These are phyloP conservation scores for Saprolegnia diclina DNA, from an alignment of 352 stramenopile genomes.

Conservation along the genomic window DNA sequence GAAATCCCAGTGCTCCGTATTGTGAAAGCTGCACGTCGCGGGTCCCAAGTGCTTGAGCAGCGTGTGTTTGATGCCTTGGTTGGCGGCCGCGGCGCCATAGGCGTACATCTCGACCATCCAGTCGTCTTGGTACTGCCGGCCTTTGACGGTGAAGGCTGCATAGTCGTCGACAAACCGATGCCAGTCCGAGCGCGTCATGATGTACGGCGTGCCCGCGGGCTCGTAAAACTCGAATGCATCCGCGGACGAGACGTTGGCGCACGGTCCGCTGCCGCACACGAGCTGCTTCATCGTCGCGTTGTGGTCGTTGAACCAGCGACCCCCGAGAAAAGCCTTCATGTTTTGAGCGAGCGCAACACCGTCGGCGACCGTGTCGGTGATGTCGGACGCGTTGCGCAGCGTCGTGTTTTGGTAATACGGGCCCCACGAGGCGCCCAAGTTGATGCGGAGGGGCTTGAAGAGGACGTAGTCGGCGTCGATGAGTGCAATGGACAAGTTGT, in stretches of 20 bases:
- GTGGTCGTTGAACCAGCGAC: slow-evolving; percentile 14
- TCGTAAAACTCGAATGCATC: slow-evolving; percentile 23
- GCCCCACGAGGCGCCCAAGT: slow-evolving; percentile 8
- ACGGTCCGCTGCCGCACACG: neutral
- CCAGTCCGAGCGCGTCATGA: slow-evolving; percentile 16
- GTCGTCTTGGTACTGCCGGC: neutral
- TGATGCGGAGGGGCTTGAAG: slow-evolving; percentile 10
- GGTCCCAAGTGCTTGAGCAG: slow-evolving; percentile 19
- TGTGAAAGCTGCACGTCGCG: neutral
- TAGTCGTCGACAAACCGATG: slow-evolving; percentile 6
- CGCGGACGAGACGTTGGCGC: slow-evolving; percentile 5
- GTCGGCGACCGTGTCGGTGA: slow-evolving; percentile 12
- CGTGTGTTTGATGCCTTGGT: slow-evolving; percentile 20
- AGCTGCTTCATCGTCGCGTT: slow-evolving; percentile 20
- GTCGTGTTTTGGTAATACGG: slow-evolving; percentile 6
- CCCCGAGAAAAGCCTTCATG: slow-evolving; percentile 24
- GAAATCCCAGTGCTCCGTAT: slow-evolving; percentile 21
- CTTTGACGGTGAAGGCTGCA: neutral
- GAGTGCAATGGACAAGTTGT: slow-evolving; percentile 10
- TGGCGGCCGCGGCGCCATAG: slow-evolving; percentile 15
- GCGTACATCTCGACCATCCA: slow-evolving; percentile 25
- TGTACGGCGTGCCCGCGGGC: slow-evolving; percentile 19
- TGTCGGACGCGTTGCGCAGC: neutral
- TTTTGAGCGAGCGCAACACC: slow-evolving; percentile 14
- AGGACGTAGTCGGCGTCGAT: slow-evolving; percentile 16